A percentile compares a stretch with the other conserved stretches of the same genome.
phyloP scores from a whole-genome alignment of 164 flowering plant genomes.

The Annona squamosa region DNA sequence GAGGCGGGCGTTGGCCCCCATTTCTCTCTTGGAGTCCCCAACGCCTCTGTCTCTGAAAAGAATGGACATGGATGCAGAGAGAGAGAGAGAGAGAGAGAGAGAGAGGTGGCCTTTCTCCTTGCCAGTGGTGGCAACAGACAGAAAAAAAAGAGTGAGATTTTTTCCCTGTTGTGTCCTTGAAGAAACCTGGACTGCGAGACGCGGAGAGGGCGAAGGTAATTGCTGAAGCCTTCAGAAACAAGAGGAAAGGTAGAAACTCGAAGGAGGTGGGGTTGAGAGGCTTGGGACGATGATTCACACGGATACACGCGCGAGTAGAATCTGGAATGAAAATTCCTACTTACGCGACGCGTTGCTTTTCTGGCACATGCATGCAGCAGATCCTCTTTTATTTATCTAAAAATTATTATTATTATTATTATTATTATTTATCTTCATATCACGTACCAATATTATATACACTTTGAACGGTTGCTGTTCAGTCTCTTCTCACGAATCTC shows the following conservation, averaged over 20 bases:
- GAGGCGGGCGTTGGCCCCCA: conserved; percentile 12
- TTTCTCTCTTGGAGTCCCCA: conserved; percentile 55
- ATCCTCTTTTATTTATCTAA: too few species aligned
- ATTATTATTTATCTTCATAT: too few species aligned
- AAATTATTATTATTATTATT: too few species aligned
- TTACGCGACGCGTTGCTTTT: too few species aligned
- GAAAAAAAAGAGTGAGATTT: conserved; percentile 3
- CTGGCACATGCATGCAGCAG: too few species aligned
- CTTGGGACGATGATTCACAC: background rate
- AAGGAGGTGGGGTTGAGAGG: background rate
- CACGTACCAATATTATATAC: background rate
- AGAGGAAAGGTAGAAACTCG: background rate
- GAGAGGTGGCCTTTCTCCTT: conserved; percentile 3
- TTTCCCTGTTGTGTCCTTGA: conserved; percentile 4
- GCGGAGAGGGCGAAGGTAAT: background rate
- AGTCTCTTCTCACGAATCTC: too few species aligned
- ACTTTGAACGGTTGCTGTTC: too few species aligned
- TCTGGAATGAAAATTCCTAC: too few species aligned
- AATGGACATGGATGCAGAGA: conserved; percentile 38
- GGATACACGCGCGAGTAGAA: background rate
- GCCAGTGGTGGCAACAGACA: too few species aligned
- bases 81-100: background rate
- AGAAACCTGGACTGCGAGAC: background rate
- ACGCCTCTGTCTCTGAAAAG: conserved; percentile 61
- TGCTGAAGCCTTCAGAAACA: conserved; percentile 4